phyloP scores from a whole-genome alignment of 805 yeast species.

The Barnettozyma sp. region DNA sequence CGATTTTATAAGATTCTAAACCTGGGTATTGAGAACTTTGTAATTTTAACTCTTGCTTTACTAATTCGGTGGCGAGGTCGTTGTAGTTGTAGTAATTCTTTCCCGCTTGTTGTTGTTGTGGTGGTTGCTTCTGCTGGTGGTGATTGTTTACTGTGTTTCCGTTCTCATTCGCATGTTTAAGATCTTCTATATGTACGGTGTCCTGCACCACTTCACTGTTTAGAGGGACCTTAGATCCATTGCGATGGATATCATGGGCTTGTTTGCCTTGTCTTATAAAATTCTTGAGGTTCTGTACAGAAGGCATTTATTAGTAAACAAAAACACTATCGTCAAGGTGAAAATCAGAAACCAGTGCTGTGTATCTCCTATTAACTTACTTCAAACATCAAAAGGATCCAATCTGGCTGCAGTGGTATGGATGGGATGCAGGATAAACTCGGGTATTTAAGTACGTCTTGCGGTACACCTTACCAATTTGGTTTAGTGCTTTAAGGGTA shows the following conservation, averaged over 20 bases:
- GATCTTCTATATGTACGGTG: background rate
- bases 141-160: background rate
- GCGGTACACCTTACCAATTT: no score
- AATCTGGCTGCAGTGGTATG: no score
- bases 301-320: no score
- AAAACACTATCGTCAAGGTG: no score
- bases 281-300: conserved; percentile 32
- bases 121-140: conserved; percentile 1
- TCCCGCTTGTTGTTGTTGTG: conserved; percentile 4
- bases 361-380: conserved; percentile 1
- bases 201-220: conserved; percentile 2
- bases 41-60: conserved; percentile 19
- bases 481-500: no score
- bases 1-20: conserved; percentile 26
- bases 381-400: no score
- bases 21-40: conserved; percentile 23
- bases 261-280: conserved; percentile 39
- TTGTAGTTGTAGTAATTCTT: conserved; percentile 20
- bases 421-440: background rate
- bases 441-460: background rate
- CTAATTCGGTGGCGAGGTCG: conserved; percentile 24
- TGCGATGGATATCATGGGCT: conserved; percentile 21
- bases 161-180: background rate
- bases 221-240: background rate
- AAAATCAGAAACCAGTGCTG: background rate